A percentile compares a stretch with the other conserved stretches of the same genome.
Conservation (phyloP, 2,329 filamentous ascomycete genomes). For the Arthrobotrys entomopaga region DNA sequence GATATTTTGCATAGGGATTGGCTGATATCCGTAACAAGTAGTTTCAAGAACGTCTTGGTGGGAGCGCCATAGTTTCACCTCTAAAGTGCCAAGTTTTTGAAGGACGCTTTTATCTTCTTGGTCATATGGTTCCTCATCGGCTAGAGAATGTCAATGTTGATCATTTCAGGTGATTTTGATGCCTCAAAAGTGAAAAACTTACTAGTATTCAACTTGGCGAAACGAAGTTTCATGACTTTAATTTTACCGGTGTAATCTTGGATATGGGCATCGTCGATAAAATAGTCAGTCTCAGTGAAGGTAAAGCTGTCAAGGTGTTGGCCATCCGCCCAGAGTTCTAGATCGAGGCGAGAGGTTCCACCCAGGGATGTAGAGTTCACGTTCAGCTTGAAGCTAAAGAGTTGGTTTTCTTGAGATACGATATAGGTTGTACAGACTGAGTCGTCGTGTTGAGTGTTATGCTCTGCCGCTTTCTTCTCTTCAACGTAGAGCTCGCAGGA, state of each 20-base stretch:
- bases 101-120: not conserved
- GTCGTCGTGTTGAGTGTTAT: slow-evolving; percentile 7
- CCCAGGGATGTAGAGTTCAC: not conserved
- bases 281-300: slow-evolving; percentile 22
- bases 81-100: slow-evolving; percentile 23
- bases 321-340: slow-evolving; percentile 45
- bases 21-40: not conserved
- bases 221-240: slow-evolving; percentile 31
- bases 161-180: not conserved
- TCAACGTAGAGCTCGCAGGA: slow-evolving; percentile 20
- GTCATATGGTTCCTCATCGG: slow-evolving; percentile 17
- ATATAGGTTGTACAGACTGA: slow-evolving; percentile 14
- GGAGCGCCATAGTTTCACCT: slow-evolving; percentile 31
- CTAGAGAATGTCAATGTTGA: not conserved
- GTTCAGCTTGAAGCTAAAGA: slow-evolving; percentile 29
- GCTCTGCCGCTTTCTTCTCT: slow-evolving; percentile 19
- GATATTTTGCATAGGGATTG: slow-evolving; percentile 9
- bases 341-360: slow-evolving; percentile 21
- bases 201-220: slow-evolving; percentile 37
- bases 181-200: not conserved
- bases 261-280: slow-evolving; percentile 30
- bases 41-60: slow-evolving; percentile 25
- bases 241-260: slow-evolving; percentile 15
- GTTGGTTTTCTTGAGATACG: slow-evolving; percentile 24
- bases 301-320: slow-evolving; percentile 35